Base-by-base conservation (phyloP, 768 basidiomycete species). In the Xanthoconium purpureum region DNA sequence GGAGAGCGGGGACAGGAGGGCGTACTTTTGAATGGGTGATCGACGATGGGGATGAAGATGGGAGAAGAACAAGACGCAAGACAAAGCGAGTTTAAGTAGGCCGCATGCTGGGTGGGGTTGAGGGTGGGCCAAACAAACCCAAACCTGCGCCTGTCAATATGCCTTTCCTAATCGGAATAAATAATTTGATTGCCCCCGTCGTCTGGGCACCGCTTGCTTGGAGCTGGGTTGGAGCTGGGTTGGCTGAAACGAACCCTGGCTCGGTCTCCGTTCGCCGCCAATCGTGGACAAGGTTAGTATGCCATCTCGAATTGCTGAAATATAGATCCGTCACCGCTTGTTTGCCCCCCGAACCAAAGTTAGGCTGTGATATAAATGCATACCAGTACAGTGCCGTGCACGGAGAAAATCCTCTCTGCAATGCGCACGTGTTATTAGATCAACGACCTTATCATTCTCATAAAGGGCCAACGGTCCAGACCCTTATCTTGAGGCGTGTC, bases 41-140 rank as follows among this genome's bases (percentile, higher is more conserved):
- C 10, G 65, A 50, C 60, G 62, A 43, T 42, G 52, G 43, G 47
- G 60, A 47, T 35, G 58, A 57, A 67, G 65, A 69, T 65, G 67
- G 59, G 62, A 53, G 60, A 56, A 29, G 61, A 54, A 49, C 54
- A 47, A 60, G 32, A 11, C 3, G 20, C n/a, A 14, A 1, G 50
- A 52, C 29, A 14, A 24, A 28, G 51, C 11, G 49, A 39, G 60
- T 65, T 73, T 73, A 71, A 73, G 70, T 71, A 71, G 59, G 57
- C 44, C 13, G 51, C 2, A 24, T 57, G 54, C 48, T 65, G 70
- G 70, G n/a, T n/a, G n/a, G n/a, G n/a, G 70, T 60, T 58, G 52
- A 71, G 70, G 70, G 70, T 55, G 20, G 6, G n/a, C 60, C 70
- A 71, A 73, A 73, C 30, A 71, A 51, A n/a, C 28, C 46, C 66